These are phyloP conservation scores for Fusarium sp. DNA, from an alignment of 2,329 filamentous ascomycete genomes.

Conservation along the genomic window DNA sequence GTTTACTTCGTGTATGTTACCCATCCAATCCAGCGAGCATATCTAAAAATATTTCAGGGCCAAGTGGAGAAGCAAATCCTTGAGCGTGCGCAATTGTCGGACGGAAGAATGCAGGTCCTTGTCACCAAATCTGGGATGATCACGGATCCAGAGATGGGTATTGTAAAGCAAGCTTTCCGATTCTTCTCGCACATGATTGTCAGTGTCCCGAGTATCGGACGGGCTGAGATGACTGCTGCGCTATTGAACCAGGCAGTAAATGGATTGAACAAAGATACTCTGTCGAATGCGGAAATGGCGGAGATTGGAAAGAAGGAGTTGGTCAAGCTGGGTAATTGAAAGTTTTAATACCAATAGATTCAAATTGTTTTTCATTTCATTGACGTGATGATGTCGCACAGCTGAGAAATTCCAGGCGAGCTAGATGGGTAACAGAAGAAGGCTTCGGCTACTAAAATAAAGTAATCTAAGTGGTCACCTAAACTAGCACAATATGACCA, in stretches of 20 bases:
- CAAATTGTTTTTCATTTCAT: too few relatives aligned
- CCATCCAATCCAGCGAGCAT: accelerated
- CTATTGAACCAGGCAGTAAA: slow-evolving; percentile 58
- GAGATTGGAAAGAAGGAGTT: slow-evolving; percentile 48
- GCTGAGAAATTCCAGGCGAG: too few relatives aligned
- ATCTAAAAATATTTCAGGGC: slow-evolving; percentile 51
- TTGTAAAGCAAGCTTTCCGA: slow-evolving; percentile 6
- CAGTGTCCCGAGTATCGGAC: slow-evolving; percentile 51
- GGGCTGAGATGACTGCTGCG: slow-evolving; percentile 55
- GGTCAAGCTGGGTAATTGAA: background rate
- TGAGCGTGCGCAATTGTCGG: slow-evolving; percentile 54
- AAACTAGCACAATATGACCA: too few relatives aligned
- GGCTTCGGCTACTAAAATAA: too few relatives aligned
- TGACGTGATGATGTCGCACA: too few relatives aligned
- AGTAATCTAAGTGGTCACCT: too few relatives aligned
- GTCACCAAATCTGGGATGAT: slow-evolving; percentile 60
- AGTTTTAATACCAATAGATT: too few relatives aligned
- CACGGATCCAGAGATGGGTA: slow-evolving; percentile 13
- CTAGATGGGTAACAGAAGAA: too few relatives aligned
- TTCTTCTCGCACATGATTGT: slow-evolving; percentile 29
- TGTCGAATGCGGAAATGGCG: slow-evolving; percentile 57
- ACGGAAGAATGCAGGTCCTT: slow-evolving; percentile 53
- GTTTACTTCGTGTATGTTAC: slow-evolving; percentile 59
- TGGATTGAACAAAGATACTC: slow-evolving; percentile 60
- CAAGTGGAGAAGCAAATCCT: slow-evolving; percentile 59